A percentile compares a stretch with the other conserved stretches of the same genome.
phyloP scores from a whole-genome alignment of 108 stramenopile genomes.

The Fragilaria radians region DNA sequence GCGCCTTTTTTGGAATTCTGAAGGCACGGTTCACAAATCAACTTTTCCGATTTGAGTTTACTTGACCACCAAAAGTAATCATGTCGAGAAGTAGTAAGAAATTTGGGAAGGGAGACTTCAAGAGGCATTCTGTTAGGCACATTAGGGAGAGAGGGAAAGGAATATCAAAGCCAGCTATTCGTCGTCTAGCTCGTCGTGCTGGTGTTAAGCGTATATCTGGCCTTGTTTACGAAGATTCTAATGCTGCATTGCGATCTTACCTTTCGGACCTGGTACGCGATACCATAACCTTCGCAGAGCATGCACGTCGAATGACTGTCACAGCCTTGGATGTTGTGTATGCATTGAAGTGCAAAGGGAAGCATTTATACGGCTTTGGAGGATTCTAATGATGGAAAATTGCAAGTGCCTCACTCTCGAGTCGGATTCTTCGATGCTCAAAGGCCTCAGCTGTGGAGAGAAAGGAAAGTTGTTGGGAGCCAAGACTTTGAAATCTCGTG shows the following conservation, averaged over 20 bases:
- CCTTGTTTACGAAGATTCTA: slow-evolving; percentile 96
- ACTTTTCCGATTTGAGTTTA: too few relatives aligned
- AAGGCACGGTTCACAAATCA: too few relatives aligned
- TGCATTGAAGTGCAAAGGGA: slow-evolving; percentile 96
- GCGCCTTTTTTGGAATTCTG: too few relatives aligned
- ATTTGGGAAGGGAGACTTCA: slow-evolving; percentile 91
- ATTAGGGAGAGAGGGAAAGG: slow-evolving; percentile 98
- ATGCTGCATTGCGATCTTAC: slow-evolving; percentile 88
- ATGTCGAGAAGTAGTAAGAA: slow-evolving; percentile 88
- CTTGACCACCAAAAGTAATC: slow-evolving; percentile 49
- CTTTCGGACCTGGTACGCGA: slow-evolving; percentile 84
- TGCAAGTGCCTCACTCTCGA: too few relatives aligned
- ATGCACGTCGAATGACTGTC: slow-evolving; percentile 90
- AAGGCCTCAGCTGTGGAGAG: too few relatives aligned
- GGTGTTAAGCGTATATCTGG: slow-evolving; percentile 99
- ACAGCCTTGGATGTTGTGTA: slow-evolving; percentile 94
- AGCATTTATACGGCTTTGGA: slow-evolving; percentile 95
- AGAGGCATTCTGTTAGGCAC: slow-evolving; percentile 91
- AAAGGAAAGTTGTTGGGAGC: too few relatives aligned
- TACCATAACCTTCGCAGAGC: slow-evolving; percentile 88
- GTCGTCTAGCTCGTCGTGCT: slow-evolving; percentile 98
- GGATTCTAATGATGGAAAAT: too few relatives aligned
- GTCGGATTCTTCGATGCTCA: too few relatives aligned
- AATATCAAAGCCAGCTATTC: slow-evolving; percentile 99
- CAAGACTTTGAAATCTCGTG: too few relatives aligned